Conservation (phyloP, 2,329 filamentous ascomycete species). For the Xylariomycetidae sp. region DNA sequence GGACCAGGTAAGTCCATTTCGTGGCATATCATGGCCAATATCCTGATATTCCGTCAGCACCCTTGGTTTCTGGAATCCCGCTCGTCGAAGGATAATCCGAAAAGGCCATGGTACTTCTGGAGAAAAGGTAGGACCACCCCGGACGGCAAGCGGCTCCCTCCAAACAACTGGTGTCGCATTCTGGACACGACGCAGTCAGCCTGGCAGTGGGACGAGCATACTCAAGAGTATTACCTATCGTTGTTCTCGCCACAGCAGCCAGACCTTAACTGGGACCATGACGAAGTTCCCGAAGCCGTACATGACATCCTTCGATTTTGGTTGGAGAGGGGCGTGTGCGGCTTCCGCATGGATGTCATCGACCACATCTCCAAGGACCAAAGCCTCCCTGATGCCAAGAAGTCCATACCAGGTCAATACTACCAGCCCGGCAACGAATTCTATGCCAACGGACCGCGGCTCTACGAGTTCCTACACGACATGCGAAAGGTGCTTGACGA, state of each 20-base stretch:
- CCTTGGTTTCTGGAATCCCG: conserved; percentile 54
- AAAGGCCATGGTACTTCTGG: conserved; percentile 65
- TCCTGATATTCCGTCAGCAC: too few species aligned
- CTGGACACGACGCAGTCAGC: conserved; percentile 43
- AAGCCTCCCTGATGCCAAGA: conserved; percentile 48
- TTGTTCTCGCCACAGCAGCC: conserved; percentile 68
- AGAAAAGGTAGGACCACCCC: conserved; percentile 48
- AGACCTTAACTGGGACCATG: conserved; percentile 77
- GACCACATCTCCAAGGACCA: conserved; percentile 62
- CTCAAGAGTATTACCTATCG: conserved; percentile 52
- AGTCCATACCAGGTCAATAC: conserved; percentile 33
- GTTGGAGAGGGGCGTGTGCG: conserved; percentile 63
- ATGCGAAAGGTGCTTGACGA: conserved; percentile 50
- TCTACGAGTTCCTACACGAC: conserved; percentile 58
- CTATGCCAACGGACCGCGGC: conserved; percentile 58
- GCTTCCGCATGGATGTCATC: conserved; percentile 65
- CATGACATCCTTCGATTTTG: conserved; percentile 70
- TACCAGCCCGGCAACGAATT: conserved; percentile 42
- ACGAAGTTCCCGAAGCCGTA: conserved; percentile 60
- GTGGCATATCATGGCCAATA: too few species aligned
- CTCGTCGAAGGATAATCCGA: conserved; percentile 43
- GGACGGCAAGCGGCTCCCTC: conserved; percentile 50
- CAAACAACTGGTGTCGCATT: conserved; percentile 56
- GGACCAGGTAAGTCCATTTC: too few species aligned
- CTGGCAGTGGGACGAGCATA: conserved; percentile 48